phyloP scores from a whole-genome alignment of 179 eudicot genomes.

The Vitellaria paradoxa region DNA sequence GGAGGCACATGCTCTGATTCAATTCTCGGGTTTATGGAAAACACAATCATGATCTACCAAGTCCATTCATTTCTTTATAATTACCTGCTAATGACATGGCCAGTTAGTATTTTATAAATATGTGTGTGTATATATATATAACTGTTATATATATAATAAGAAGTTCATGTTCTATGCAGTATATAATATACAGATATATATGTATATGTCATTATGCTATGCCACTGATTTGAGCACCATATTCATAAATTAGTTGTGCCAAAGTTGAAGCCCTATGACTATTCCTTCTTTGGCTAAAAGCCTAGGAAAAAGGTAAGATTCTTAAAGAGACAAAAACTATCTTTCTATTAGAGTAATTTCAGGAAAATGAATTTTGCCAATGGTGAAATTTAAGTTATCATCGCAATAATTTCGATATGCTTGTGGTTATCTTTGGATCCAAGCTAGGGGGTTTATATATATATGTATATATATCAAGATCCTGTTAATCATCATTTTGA shows the following conservation, averaged over 20 bases:
- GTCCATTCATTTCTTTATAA: conserved; percentile 9
- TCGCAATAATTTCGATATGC: too few relatives aligned
- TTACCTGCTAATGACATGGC: background rate
- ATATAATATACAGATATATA: background rate
- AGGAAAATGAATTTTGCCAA: background rate
- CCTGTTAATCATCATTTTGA: background rate
- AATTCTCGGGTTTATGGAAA: conserved; percentile 16
- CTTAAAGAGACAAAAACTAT: conserved; percentile 12
- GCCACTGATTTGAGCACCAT: conserved; percentile 9
- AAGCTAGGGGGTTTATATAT: background rate
- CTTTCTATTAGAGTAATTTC: background rate
- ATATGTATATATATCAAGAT: background rate
- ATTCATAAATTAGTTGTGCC: conserved; percentile 2
- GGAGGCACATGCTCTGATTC: conserved; percentile 31
- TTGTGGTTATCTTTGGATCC: background rate
- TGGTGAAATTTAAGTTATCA: too few relatives aligned
- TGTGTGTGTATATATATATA: background rate
- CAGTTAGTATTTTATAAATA: too few relatives aligned
- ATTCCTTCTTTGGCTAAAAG: conserved; percentile 14
- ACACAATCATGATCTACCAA: conserved; percentile 34
- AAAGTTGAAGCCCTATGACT: conserved; percentile 17
- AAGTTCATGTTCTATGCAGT: too few relatives aligned
- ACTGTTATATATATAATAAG: background rate
- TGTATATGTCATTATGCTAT: conserved; percentile 5
- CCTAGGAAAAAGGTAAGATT: conserved; percentile 1